Evolutionary conservation across 345 rosid species (phyloP), one percentile per base, ranked within the genome.

Genomic region (Passiflora organensis): DNA sequence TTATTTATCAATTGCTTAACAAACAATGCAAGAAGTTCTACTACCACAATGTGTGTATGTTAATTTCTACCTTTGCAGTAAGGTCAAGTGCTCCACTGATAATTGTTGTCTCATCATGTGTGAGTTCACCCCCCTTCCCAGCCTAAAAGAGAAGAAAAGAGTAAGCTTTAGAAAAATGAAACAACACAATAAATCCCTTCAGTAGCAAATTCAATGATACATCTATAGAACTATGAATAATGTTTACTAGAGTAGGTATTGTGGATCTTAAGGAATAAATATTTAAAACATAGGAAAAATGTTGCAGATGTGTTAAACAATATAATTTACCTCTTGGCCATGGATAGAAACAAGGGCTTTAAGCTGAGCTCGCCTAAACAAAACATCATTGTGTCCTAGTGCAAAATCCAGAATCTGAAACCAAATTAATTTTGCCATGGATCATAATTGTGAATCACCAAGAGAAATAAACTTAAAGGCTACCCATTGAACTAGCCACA

Each of bases 41-140:
- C 14, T 19, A 45, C 13, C 23, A 23, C 6, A 25, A 46, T n/a
- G 16, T 32, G 8, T 60, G 19, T 6, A 18, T n/a, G 28, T 46
- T 23, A 66, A n/a, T n/a, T 63, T 16, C 32, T 42, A 67, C 72
- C 72, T 67, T 67, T 43, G 48, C 62, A 5, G 72, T 67, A 36
- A 67, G 61, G 60, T 67, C 72, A 16, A 67, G 52, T 5, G 72
- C 72, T 48, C 72, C 72, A 4, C 66, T 67, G 41, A 67, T 67
- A 43, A 67, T 67, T 41, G 72, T 67, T 32, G 72, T 49, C 55
- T 67, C 72, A 43, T 67, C 66, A 43, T 60, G 72, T 1, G 72
- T 54, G 39, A 67, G 72, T 54, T 67, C 72, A 17, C 72, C 72
- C 3, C 72, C 72, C 39, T 49, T 67, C 23, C 72, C 72, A 55